phyloP scores from a whole-genome alignment of 495 filamentous ascomycete genomes.

The Bacidia gigantensis region DNA sequence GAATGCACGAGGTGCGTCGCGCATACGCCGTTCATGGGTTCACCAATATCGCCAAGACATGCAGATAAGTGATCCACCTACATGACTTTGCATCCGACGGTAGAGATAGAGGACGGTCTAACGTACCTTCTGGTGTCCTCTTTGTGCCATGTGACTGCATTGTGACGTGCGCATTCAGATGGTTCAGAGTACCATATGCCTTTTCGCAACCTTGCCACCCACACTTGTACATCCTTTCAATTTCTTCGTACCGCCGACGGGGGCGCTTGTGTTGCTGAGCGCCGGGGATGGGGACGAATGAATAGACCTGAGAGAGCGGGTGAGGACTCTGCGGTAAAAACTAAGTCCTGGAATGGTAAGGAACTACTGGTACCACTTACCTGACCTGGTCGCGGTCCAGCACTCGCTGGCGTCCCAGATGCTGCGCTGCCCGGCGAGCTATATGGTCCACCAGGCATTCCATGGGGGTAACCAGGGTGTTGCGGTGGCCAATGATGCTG shows the following conservation, averaged over 20 bases:
- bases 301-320: constrained; percentile 67
- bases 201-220: constrained; percentile 98
- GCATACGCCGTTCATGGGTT: neutral
- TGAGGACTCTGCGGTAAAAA: constrained; percentile 27
- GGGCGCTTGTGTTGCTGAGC: constrained; percentile 96
- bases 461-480: constrained; percentile 51
- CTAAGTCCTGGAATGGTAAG: constrained; percentile 18
- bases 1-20: neutral
- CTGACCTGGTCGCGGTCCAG: constrained; percentile 53
- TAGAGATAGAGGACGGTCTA: neutral
- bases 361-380: constrained; percentile 38
- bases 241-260: constrained; percentile 89
- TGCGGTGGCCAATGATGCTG: constrained; percentile 63
- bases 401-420: constrained; percentile 45
- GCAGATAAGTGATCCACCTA: neutral
- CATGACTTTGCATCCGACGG: neutral
- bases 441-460: constrained; percentile 49
- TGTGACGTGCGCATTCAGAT: constrained; percentile 92
- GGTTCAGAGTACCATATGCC: constrained; percentile 91
- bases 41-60: constrained; percentile 1
- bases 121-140: constrained; percentile 89
- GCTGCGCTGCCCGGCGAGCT: constrained; percentile 46
- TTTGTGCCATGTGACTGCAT: constrained; percentile 94
- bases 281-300: constrained; percentile 94
- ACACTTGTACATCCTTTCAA: constrained; percentile 99